Evolutionary conservation across 352 stramenopile species (phyloP).

Genomic region (Phytophthora sojae): DNA sequence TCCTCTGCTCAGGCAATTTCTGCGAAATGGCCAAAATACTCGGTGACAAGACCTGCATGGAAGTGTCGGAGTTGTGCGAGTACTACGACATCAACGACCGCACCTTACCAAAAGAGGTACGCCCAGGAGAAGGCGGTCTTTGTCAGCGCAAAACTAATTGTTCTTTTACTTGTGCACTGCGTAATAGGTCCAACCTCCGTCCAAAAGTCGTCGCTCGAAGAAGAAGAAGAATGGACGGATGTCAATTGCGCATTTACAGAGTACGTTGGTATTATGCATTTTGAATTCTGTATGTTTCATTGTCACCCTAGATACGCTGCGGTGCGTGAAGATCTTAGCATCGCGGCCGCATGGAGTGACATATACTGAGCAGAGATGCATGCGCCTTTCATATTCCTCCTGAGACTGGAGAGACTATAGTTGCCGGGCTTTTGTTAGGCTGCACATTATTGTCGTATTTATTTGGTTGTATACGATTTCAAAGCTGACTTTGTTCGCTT

Average conservation of each 20-base stretch:
- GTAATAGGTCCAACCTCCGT: constrained; percentile 29
- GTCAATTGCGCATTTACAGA: constrained; percentile 71
- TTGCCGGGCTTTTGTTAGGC: constrained; percentile 31
- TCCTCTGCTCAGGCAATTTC: constrained; percentile 77
- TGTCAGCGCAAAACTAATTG: constrained; percentile 1
- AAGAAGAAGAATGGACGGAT: constrained; percentile 74
- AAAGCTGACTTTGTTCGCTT: constrained; percentile 14
- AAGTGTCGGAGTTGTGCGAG: constrained; percentile 80
- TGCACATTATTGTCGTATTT: constrained; percentile 32
- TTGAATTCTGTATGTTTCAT: constrained; percentile 26
- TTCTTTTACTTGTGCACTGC: constrained; percentile 3
- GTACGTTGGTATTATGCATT: constrained; percentile 46
- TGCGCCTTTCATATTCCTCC: constrained; percentile 37
- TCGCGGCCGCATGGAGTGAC: constrained; percentile 61
- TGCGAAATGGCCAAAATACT: constrained; percentile 80
- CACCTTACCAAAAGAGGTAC: constrained; percentile 57
- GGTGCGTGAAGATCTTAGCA: constrained; percentile 42
- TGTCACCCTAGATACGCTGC: constrained; percentile 72
- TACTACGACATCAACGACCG: constrained; percentile 73
- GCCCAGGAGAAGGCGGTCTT: not conserved
- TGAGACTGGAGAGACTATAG: constrained; percentile 31
- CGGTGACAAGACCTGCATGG: constrained; percentile 69
- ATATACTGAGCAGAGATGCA: constrained; percentile 42
- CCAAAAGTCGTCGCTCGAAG: constrained; percentile 44
- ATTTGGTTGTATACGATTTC: not conserved